Conservation (phyloP, 2,329 filamentous ascomycete genomes). For the Monilinia fructicola region DNA sequence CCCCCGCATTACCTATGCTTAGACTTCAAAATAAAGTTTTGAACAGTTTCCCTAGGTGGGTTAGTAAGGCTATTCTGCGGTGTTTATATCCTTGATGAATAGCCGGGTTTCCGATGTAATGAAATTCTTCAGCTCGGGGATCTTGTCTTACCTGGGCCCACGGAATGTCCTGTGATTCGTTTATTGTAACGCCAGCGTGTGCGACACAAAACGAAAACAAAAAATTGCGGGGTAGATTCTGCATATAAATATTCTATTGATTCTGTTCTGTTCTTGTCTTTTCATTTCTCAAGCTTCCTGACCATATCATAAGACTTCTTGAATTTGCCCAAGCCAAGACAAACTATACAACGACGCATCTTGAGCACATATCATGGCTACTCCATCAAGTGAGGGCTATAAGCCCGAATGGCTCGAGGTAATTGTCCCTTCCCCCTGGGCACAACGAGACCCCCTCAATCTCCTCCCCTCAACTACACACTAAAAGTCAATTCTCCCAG, state of each 20-base stretch:
- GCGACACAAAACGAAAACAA: background rate
- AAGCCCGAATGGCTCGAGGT: conserved; percentile 34
- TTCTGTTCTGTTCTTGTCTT: background rate
- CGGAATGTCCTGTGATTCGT: background rate
- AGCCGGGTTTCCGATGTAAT: background rate
- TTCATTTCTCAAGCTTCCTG: background rate
- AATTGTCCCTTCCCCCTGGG: background rate
- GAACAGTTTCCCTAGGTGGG: too few relatives aligned
- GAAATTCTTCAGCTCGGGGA: background rate
- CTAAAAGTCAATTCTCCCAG: conserved; percentile 23
- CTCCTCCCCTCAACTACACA: background rate
- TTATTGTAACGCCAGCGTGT: background rate
- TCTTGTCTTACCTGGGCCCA: background rate
- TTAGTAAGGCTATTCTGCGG: too few relatives aligned
- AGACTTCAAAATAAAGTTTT: too few relatives aligned
- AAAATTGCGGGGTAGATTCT: background rate
- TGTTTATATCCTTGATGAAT: background rate
- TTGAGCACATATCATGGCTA: conserved; percentile 1
- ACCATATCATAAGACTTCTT: background rate
- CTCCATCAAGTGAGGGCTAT: conserved; percentile 27
- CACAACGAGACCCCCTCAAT: background rate
- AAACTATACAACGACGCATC: background rate
- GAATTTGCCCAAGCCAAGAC: background rate
- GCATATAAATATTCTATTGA: background rate
- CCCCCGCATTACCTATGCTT: too few relatives aligned